Evolutionary conservation across 2,329 filamentous ascomycete species (phyloP).

Genomic region (Tolypocladium endophyticum): DNA sequence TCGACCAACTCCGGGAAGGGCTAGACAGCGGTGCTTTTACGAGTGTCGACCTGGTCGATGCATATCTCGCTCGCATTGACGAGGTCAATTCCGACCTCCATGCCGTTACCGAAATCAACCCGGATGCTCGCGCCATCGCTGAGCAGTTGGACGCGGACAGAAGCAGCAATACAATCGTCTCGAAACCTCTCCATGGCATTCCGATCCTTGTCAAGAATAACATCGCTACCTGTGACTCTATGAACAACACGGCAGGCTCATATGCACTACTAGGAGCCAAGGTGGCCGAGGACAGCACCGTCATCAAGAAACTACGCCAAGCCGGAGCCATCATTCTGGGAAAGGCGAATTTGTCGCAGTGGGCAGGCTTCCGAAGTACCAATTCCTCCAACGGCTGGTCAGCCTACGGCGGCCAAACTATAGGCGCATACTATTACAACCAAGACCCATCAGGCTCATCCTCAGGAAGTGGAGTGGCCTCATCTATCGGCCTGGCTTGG

Average conservation of each 20-base stretch:
- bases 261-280: constrained; percentile 50
- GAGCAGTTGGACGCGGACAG: constrained; percentile 16
- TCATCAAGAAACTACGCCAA: constrained; percentile 48
- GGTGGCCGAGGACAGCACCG: constrained; percentile 42
- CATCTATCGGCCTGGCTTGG: constrained; percentile 8
- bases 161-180: not conserved
- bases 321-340: constrained; percentile 55
- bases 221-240: constrained; percentile 50
- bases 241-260: constrained; percentile 55
- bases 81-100: constrained; percentile 14
- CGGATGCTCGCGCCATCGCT: constrained; percentile 27
- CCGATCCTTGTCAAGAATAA: constrained; percentile 59
- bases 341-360: constrained; percentile 55
- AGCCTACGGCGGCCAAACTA: constrained; percentile 50
- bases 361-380: constrained; percentile 49
- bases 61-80: constrained; percentile 15
- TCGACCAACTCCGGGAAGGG: not conserved
- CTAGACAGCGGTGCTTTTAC: constrained; percentile 15
- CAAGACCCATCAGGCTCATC: constrained; percentile 54
- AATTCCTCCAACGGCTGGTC: constrained; percentile 50
- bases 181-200: constrained; percentile 46
- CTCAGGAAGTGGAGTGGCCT: constrained; percentile 51
- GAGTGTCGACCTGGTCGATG: constrained; percentile 23
- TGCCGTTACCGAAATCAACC: constrained; percentile 24
- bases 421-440: constrained; percentile 48